These are phyloP conservation scores for Amylostereum areolatum DNA, from an alignment of 1,284 basidiomycete genomes.

Conservation along the genomic window DNA sequence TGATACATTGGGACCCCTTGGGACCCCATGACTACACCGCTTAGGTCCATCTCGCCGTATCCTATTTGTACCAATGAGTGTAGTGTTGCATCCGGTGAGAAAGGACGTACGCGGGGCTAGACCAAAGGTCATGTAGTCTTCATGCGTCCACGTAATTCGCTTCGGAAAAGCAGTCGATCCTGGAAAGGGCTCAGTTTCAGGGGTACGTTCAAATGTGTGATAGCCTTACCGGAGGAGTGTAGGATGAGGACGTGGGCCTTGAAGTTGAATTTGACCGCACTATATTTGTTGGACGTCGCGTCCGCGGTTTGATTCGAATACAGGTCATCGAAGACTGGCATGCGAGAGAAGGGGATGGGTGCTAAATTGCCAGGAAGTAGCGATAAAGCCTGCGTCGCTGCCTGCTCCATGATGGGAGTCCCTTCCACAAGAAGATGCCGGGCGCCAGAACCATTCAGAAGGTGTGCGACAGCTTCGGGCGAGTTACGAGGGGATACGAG, in stretches of 20 bases:
- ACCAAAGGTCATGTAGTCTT: not conserved
- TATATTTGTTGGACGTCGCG: not conserved
- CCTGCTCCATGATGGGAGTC: not conserved
- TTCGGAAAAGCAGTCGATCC: conserved; percentile 23
- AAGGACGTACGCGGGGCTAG: not conserved
- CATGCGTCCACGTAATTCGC: conserved; percentile 10
- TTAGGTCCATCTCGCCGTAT: conserved; percentile 6
- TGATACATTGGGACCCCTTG: conserved; percentile 13
- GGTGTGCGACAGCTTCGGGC: conserved; percentile 17
- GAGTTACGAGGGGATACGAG: conserved; percentile 22
- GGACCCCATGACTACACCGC: not conserved
- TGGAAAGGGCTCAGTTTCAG: not conserved
- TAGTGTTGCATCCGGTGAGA: not conserved
- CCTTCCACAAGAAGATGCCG: conserved; percentile 3
- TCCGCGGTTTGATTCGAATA: not conserved
- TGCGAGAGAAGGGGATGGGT: not conserved
- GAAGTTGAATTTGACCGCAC: not conserved
- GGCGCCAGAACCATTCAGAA: conserved; percentile 7
- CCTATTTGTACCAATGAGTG: not conserved
- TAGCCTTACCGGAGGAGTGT: conserved; percentile 3
- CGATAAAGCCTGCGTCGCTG: not conserved
- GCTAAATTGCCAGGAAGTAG: not conserved
- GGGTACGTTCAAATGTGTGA: not conserved
- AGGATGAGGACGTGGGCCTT: not conserved
- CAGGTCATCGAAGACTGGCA: not conserved